A percentile compares a stretch with the other conserved stretches of the same genome.
Conservation (phyloP, 208 protist species). For the Trypanosoma vivax region DNA sequence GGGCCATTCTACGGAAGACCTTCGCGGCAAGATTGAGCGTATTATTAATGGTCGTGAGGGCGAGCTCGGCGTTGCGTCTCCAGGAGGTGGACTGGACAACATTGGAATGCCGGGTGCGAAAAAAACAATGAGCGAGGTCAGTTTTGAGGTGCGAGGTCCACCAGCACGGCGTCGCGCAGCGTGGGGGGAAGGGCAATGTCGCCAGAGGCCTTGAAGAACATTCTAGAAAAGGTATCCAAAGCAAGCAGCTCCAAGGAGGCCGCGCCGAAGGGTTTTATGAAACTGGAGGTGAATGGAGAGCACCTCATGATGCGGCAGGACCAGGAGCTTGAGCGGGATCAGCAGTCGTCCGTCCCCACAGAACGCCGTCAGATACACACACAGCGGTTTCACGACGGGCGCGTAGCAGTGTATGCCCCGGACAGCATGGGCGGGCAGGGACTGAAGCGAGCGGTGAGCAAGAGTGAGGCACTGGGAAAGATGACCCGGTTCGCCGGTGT, state of each 20-base stretch:
- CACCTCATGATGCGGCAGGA: neutral
- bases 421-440: neutral
- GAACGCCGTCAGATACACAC: constrained; percentile 1
- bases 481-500: neutral
- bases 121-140: too few relatives aligned
- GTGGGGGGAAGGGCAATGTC: too few relatives aligned
- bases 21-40: too few relatives aligned
- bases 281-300: neutral
- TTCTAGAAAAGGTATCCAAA: too few relatives aligned
- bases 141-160: too few relatives aligned
- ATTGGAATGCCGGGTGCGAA: too few relatives aligned
- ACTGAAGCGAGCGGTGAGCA: neutral
- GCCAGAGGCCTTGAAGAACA: too few relatives aligned
- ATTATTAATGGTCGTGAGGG: too few relatives aligned
- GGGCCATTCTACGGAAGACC: too few relatives aligned
- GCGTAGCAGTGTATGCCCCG: constrained; percentile 7
- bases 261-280: neutral
- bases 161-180: too few relatives aligned
- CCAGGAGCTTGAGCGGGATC: neutral
- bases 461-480: neutral
- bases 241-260: neutral
- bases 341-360: neutral
- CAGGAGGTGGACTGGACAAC: too few relatives aligned
- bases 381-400: neutral
- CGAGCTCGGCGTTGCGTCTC: too few relatives aligned